Evolutionary conservation across 2,329 filamentous ascomycete genomes (phyloP), one percentile per base, ranked within the genome.

Genomic region (Colletotrichum australisinense): DNA sequence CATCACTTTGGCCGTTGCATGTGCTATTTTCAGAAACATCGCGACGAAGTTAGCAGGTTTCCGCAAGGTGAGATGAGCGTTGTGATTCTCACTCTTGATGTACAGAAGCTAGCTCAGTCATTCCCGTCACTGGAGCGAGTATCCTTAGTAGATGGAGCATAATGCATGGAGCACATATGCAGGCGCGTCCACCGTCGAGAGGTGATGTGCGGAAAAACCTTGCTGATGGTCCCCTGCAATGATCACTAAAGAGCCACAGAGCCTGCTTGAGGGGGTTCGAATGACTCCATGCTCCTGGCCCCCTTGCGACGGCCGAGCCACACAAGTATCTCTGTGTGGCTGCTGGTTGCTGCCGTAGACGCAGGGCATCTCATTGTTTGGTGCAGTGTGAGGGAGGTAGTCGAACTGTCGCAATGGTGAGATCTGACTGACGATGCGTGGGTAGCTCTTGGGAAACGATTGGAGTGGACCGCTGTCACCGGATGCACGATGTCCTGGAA

Each of bases 161-260:
- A 49, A 49, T 49, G 42, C 19, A 49, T 49, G 42, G 42, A 49
- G 42, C 42, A n/a, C 19, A 63, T 49, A n/a, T 46, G 38, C 42
- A 52, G 28, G 46, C 46, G 62, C 30, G 30, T 42, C 16, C 38
- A 19, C 14, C 38, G 38, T 64, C 30, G 62, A 55, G 46, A 42
- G 12, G 42, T 30, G 14, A 65, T 35, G 26, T 56, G 63, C 32
- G 63, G 22, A 52, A 46, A 65, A 65, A 65, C 57, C 63, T 65
- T 65, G 52, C 32, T 32, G 22, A 57, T 30, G 52, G 11, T 6
- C 2, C 35, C 35, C 60, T 22, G 7, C n/a, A 19, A 30, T 35
- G 60, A 24, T 53, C 46, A 64, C 28, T 55, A 46, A 57, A 42
- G 63, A 57, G 63, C 63, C 32, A 49, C 56, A 42, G 63, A 65